Percentiles rank a stretch among this genome's conserved stretches.
Evolutionary conservation across 1,284 basidiomycete genomes (phyloP).

Genomic region (Irpex sp.): DNA sequence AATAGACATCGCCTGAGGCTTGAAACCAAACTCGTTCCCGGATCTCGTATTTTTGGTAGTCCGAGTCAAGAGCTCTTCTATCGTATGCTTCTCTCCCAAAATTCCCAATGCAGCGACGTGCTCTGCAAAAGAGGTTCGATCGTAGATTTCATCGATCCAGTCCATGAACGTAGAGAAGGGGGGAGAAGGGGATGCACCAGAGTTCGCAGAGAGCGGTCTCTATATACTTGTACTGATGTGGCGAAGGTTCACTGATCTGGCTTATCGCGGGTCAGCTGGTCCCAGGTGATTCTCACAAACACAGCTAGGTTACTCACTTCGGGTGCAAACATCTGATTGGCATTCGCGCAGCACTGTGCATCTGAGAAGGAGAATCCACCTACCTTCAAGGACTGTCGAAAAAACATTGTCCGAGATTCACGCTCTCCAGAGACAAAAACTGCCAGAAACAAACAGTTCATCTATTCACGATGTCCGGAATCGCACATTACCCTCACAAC

Average conservation of each 20-base stretch:
- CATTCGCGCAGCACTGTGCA: too few relatives aligned
- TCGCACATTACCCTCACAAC: not conserved
- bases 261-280: not conserved
- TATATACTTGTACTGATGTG: too few relatives aligned
- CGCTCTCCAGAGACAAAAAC: too few relatives aligned
- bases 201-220: too few relatives aligned
- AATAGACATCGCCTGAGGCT: slow-evolving; percentile 2
- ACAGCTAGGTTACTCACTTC: too few relatives aligned
- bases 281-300: too few relatives aligned
- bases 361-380: too few relatives aligned
- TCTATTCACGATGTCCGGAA: not conserved
- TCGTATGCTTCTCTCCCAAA: not conserved
- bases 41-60: slow-evolving; percentile 9
- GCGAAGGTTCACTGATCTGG: not conserved
- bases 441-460: not conserved
- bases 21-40: slow-evolving; percentile 13
- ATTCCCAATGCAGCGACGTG: slow-evolving; percentile 5
- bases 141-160: slow-evolving; percentile 5
- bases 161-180: slow-evolving; percentile 1
- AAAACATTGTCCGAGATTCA: too few relatives aligned
- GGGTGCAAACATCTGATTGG: too few relatives aligned
- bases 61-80: slow-evolving; percentile 3
- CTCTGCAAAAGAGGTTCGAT: not conserved
- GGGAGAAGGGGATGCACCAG: not conserved
- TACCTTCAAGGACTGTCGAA: too few relatives aligned